phyloP scores from a whole-genome alignment of 306 rosid genomes.

The Glycine soja region DNA sequence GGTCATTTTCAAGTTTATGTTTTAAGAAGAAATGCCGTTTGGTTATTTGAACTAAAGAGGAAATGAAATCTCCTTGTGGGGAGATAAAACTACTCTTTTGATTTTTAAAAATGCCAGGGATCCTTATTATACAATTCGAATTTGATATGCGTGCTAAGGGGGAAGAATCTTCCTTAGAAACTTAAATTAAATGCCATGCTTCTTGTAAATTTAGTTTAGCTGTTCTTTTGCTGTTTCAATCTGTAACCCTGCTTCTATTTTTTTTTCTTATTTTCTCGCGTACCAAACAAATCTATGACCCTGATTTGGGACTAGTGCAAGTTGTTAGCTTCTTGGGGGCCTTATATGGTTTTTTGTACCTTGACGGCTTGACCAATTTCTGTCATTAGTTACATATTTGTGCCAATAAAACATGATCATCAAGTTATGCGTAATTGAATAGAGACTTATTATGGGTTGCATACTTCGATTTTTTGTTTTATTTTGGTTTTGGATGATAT shows the following conservation, averaged over 20 bases:
- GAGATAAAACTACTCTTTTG: not conserved
- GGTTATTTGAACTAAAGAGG: not conserved
- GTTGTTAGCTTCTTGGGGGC: not conserved
- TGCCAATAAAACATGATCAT: conserved; percentile 10
- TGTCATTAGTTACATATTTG: not conserved
- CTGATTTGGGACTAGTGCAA: not conserved
- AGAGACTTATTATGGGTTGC: conserved; percentile 11
- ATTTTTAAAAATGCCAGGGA: too few relatives aligned
- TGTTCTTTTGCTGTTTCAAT: conserved; percentile 10
- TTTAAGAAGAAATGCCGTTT: not conserved
- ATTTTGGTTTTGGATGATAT: not conserved
- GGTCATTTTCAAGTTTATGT: not conserved
- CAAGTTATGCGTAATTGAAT: conserved; percentile 6
- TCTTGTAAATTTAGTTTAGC: not conserved
- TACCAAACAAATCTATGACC: not conserved
- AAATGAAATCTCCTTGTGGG: too few relatives aligned
- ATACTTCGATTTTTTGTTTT: not conserved
- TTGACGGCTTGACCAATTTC: not conserved
- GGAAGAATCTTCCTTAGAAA: not conserved
- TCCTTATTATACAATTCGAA: not conserved
- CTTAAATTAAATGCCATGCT: not conserved
- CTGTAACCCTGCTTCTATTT: not conserved
- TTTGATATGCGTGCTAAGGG: conserved; percentile 18
- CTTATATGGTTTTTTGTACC: not conserved
- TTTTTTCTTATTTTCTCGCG: not conserved